Evolutionary conservation across 768 basidiomycete genomes (phyloP), one percentile per base, ranked within the genome.

Genomic region (Hemileccinum impolitum): DNA sequence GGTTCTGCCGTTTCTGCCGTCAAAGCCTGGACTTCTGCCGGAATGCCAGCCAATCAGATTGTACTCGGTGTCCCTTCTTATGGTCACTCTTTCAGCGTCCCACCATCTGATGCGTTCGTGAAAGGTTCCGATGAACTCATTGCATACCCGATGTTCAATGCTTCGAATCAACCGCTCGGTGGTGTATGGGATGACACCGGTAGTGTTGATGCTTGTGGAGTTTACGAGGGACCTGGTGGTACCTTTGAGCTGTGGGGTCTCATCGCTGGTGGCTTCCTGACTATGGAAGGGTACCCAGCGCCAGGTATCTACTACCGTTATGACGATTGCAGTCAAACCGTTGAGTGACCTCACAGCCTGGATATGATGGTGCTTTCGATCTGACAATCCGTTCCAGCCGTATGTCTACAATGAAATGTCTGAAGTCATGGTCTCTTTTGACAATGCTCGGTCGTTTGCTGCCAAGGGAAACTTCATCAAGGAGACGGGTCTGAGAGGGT

Each of bases 11-110:
- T 78, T 25, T 82, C 81, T 3, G 83, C 87, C 10, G 76, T 96
- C 44, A 63, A 72, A 9, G 75, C 78, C 1, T 96, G 94, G 94
- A 78, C 71, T 3, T 59, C 64, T 1, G 91, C 92, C 35, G 88
- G 89, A 6, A 84, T 95, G 62, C 88, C 92, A 1, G 63, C 68
- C n/a, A 5, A 54, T 50, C 65, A 85, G 70, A 87, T 95, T 50
- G 80, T 91, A 13, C 79, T 97, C 8, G 92, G 89, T 41, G 81
- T 94, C 3, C 80, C 91, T 11, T 69, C 84, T 6, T 94, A 91
- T 67, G 91, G 91, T 0, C 90, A 90, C 65, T 82, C 89, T 9
- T 94, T 75, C 72, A 55, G 51, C 10, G 74, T 78, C 38, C 60
- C 74, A 7, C 38, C 63, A 4, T 55, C 49, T 11, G 57, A 68